Conservation (phyloP, 805 yeast species). For the Clavispora carvajalis region DNA sequence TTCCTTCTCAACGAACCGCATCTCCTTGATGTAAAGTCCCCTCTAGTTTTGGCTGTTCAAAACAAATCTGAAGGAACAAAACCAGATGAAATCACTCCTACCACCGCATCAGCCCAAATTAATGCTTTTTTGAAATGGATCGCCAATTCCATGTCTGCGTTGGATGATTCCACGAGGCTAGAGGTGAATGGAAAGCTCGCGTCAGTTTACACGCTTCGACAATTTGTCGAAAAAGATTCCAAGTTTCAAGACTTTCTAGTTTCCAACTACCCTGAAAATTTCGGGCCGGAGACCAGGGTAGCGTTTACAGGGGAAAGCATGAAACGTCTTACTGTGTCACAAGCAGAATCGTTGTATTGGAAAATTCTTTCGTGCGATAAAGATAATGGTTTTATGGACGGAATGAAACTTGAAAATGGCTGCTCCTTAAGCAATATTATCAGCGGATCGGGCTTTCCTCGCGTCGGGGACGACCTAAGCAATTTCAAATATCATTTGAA, state of each 20-base stretch:
- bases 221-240: conserved; percentile 53
- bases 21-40: conserved; percentile 36
- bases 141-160: conserved; percentile 8
- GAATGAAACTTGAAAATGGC: conserved; percentile 26
- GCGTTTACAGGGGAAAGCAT: background rate
- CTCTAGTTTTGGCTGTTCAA: conserved; percentile 9
- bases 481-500: conserved; percentile 21
- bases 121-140: conserved; percentile 14
- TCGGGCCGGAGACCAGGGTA: background rate
- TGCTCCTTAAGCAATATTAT: conserved; percentile 22
- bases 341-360: conserved; percentile 43
- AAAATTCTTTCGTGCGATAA: conserved; percentile 25
- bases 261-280: conserved; percentile 6
- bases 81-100: conserved; percentile 3
- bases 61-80: background rate
- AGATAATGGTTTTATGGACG: conserved; percentile 12
- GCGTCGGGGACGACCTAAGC: conserved; percentile 24
- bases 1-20: conserved; percentile 46
- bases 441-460: conserved; percentile 33
- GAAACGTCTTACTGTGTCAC: conserved; percentile 11
- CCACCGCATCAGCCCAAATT: conserved; percentile 11
- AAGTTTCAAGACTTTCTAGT: conserved; percentile 33
- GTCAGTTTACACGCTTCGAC: conserved; percentile 49
- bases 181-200: conserved; percentile 31
- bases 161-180: conserved; percentile 13